phyloP scores from a whole-genome alignment of 257 asterid genomes.

The Oldenlandia corymbosa region DNA sequence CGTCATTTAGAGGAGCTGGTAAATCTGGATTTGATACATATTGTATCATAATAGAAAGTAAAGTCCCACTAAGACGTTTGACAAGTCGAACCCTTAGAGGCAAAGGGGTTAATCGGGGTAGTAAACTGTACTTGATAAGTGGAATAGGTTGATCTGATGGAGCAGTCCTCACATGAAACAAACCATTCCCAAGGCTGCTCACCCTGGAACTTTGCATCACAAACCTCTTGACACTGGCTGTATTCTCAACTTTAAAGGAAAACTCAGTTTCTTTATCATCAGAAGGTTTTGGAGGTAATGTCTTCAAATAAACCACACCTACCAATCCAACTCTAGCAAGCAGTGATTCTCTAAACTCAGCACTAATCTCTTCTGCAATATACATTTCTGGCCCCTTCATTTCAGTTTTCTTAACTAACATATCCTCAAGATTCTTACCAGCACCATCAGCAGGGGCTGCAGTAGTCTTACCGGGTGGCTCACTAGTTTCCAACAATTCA shows the following conservation, averaged over 20 bases:
- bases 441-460: conserved; percentile 45
- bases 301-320: conserved; percentile 68
- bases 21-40: conserved; percentile 71
- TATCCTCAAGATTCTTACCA: conserved; percentile 73
- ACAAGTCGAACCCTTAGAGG: conserved; percentile 83
- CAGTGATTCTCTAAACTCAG: conserved; percentile 84
- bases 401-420: conserved; percentile 73
- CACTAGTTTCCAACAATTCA: conserved; percentile 73
- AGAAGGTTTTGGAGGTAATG: conserved; percentile 60
- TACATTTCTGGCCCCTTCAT: conserved; percentile 97
- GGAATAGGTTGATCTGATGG: conserved; percentile 71
- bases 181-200: conserved; percentile 77
- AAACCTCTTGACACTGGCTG: conserved; percentile 74
- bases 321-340: conserved; percentile 81
- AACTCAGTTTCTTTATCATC: conserved; percentile 78
- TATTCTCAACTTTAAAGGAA: conserved; percentile 79
- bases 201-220: conserved; percentile 64
- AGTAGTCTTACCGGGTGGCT: conserved; percentile 46
- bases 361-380: conserved; percentile 74
- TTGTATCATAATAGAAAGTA: conserved; percentile 90
- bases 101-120: conserved; percentile 71
- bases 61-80: conserved; percentile 81
- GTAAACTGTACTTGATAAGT: conserved; percentile 66
- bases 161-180: conserved; percentile 79
- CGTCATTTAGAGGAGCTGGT: conserved; percentile 64